Base-by-base conservation (phyloP, 345 rosid genomes). In the Bruguiera parviflora region DNA sequence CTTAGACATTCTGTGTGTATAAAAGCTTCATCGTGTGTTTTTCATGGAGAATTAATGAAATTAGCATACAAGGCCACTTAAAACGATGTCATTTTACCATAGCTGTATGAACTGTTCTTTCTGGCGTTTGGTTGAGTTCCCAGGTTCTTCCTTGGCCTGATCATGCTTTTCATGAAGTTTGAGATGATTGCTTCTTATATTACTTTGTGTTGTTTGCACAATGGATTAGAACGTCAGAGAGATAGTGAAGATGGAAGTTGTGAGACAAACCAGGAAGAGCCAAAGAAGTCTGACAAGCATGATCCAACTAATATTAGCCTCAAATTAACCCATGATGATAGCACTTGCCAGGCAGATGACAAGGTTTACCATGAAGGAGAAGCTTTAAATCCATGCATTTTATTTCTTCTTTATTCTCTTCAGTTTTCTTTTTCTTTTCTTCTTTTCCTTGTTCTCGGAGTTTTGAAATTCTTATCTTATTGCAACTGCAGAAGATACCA, bases 401-500 rank as follows among this genome's bases (percentile, higher is more conserved):
- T 43, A 11, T 32, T 58, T 24, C 53, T 63, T 39, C 33, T 8
- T 21, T 56, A n/a, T 63, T 15, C 4, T 25, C 10, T 1, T 32
- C 70, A 31, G n/a, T 8, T 1, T 58, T 39, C 68, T 28, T 5
- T 22, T 51, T 47, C 6, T 64, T 31, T 46, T 24, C 28, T 58
- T 39, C 68, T 28, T 5, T 22, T 51, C 37, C 6, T 64, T 31
- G 35, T 24, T 27, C 28, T 0, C 2, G 0, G 15, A 43, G 49
- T 13, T 43, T 3, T 39, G 0, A 11, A 11, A 13, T 43, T 13
- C 49, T 22, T 61, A 37, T 39, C 8, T 18, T 39, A 62, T 24
- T 66, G 35, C 32, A 71, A 75, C 46, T 71, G 80, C 81, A 84
- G 90, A 87, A 85, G 79, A 79, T 91, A 46, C 69, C 92, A 15